Evolutionary conservation across 2,329 filamentous ascomycete genomes (phyloP), one percentile per base, ranked within the genome.

Genomic region (Arthroderma sp.): DNA sequence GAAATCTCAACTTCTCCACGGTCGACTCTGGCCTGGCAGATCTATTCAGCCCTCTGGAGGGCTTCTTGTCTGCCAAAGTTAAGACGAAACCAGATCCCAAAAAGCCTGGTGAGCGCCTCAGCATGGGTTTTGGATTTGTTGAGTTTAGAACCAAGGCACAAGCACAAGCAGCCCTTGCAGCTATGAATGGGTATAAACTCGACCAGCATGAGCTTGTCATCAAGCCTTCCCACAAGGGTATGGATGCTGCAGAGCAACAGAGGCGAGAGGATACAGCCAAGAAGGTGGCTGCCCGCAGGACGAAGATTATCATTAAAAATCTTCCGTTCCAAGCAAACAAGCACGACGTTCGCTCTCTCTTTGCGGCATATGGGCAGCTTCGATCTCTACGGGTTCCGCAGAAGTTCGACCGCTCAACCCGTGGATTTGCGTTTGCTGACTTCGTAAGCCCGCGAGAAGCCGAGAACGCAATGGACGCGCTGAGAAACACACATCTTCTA

Each of bases 221-320:
- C 50, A 86, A 85, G 64, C 78, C 83, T 38, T 94, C 88, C 5
- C 86, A 95, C 68, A 87, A 82, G 63, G 85, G 44, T 51, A 57
- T 9, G 58, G 58, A 46, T 58, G 57, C 48, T 55, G 58, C 5
- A 54, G 51, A 37, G 54, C 56, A 22, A 30, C 45, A 45, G 52
- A 79, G 83, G 51, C 82, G 81, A 53, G 82, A 89, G 53, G 87
- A 96, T 58, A 78, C 76, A 52, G 80, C 82, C 42, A 93, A 87
- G 72, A 93, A 89, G 64, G 68, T 77, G 42, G 80, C 84, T 27
- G 76, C 75, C 10, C 78, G 80, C 59, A 77, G 79, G 53, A 95
- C 88, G 40, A 96, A 96, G 74, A 83, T 98, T 59, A 81, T 96
- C 65, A 83, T 98, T 70, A 98, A 96, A 73, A 98, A 98, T 70